Base-by-base conservation (phyloP, 2,329 filamentous ascomycete species). In the Colletotrichum sp. region DNA sequence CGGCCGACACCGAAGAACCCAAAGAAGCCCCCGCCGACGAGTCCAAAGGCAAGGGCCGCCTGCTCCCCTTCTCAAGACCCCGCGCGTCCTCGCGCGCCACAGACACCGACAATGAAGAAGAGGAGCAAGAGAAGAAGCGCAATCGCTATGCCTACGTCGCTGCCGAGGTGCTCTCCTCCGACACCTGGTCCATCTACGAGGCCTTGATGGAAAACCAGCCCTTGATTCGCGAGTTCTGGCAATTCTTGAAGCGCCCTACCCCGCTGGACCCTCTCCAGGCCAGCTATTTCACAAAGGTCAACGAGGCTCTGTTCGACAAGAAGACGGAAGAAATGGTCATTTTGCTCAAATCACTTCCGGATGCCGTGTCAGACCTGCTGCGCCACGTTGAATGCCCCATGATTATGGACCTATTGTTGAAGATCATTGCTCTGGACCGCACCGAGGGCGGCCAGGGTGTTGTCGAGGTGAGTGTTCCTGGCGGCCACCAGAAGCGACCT, bases 241-340 rank as follows among this genome's bases (percentile, higher is more conserved):
- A 92, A 64, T 99, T 98, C 84, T 86, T 99, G 80, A 94, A 94
- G 82, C 92, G 93, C 71, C 91, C 95, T n/a, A 91, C 95, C 13
- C 95, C 96, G 4, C 90, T 99, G 71, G 96, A 99, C 83, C 94
- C 96, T 48, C 90, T 98, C 7, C 96, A 99, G 85, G 96, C 97
- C 21, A 96, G 96, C 82, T 99, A 99, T 84, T 99, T 99, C 83
- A 98, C 96, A 71, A 99, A 99, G 83, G 96, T 99, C 82, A 99
- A 99, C 84, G 97, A 99, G 86, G 94, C 95, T n/a, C 87, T 99
- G 24, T 94, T 99, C 72, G 97, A 99, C 84, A 98, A 97, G 86
- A 99, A 99, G 90, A 98, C 98, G 7, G 95, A 98, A 82, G 96
- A 98, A 78, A 99, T 99, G 96, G 89, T 99, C 79, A 92, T 93